Base-by-base conservation (phyloP, 495 filamentous ascomycete genomes). In the Hypoxylon fragiforme region DNA sequence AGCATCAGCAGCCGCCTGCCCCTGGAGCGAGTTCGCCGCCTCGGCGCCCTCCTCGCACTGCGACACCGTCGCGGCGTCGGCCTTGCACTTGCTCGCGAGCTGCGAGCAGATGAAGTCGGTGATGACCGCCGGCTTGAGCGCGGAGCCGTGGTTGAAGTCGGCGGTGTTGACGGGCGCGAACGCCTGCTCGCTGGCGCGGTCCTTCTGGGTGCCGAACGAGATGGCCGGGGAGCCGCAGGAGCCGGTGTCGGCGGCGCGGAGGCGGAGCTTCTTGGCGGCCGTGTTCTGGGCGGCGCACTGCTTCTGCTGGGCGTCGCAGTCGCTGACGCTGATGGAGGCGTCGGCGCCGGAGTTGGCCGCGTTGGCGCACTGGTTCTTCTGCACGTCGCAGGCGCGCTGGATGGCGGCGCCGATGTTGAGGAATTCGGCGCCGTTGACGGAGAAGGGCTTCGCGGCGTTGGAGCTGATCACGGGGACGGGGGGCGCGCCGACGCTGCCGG, bases 81-180 rank as follows among this genome's bases (percentile, higher is more conserved):
- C 82, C 49, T 79, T 71, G 63, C 83, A 87, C 21, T 73, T 70
- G 70, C 68, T 75, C 3, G 52, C 44, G 11, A 86, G 71, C 44
- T 77, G 76, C 31, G 70, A 60, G 68, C 82, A 85, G 58, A 84
- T 81, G 64, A 85, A 81, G 52, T 66, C 58, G 6, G 74, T 73
- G 39, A 83, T 79, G 50, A 84, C 70, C 15, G 66, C 66, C 53
- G 84, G 83, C 44, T 77, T 79, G 24, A 79, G 71, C 0, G 81
- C 79, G 2, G 78, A 79, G 13, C 80, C 82, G 66, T 85, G 84
- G 56, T 74, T 74, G 73, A 85, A 87, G 60, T 78, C 75, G 18
- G 49, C 63, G 20, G 60, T 44, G 60, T 84, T 79, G 9, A 69
- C 74, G 24, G 76, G 70, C 37, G 75, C 68, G 67, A 82, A 85